Base-by-base conservation (phyloP, 2,329 filamentous ascomycete genomes). In the Paraconiothyrium sp. region DNA sequence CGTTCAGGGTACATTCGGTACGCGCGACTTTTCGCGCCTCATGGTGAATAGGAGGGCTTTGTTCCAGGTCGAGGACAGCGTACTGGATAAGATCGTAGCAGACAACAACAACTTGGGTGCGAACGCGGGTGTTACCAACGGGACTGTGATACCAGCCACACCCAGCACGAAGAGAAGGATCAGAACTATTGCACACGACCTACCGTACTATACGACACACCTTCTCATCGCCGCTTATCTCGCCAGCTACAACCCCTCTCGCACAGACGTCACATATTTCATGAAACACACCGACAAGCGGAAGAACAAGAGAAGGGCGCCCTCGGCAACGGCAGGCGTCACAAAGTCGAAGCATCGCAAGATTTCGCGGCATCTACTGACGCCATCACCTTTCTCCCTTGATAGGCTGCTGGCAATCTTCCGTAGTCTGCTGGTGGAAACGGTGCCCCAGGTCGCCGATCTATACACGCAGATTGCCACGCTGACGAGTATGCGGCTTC, bases 1-100 rank as follows among this genome's bases (percentile, higher is more conserved):
- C 27, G 79, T 89, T 1, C 87, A 89, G 1, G 91, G 91, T n/a
- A 89, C 90, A 9, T 89, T 90, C 70, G 85, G 86, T 1, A 88
- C 91, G 10, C 89, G 90, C 69, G 93, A 97, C 72, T 97, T 97
- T 78, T 90, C 92, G 14, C 90, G 92, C 64, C 83, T 99, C 8
- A 85, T 98, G 59, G 89, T 94, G 52, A 86, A 88, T 1, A 86
- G 89, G 30, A 84, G 90, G 16, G 81, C 84, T 0, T 84, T 92
- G 37, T 92, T 94, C 74, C 90, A 93, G 70, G 87, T 92, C 68
- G 91, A 94, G 72, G 79, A 82, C n/a, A 81, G 90, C 0, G 83
- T 94, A 3, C 85, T 91, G 41, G 89, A 90, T 2, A 85, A 85
- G 57, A 87, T 93, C 63, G 69, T 78, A 13, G 47, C 67, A 59